These are phyloP conservation scores for Blepharisma undulans DNA, from an alignment of 169 alveolate genomes.

Conservation along the genomic window DNA sequence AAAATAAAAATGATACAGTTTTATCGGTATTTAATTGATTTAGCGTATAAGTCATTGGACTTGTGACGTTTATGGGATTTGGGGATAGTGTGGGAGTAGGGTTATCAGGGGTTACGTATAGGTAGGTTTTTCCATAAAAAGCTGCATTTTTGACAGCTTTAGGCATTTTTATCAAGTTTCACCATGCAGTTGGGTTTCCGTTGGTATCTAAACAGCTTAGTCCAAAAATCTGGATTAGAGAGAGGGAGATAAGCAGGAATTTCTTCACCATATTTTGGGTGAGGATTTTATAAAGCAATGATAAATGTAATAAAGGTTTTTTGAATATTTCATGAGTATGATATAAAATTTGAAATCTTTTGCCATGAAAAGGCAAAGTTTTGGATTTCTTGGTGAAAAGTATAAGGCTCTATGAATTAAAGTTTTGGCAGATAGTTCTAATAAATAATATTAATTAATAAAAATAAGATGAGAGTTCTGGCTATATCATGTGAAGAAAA, in stretches of 20 bases:
- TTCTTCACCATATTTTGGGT: neutral
- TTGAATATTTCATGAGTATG: too few relatives aligned
- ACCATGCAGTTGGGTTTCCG: conserved; percentile 1
- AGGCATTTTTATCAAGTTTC: neutral
- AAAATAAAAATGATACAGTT: neutral
- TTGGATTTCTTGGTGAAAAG: too few relatives aligned
- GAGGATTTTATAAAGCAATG: neutral
- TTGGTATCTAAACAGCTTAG: neutral
- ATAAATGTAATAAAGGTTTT: too few relatives aligned
- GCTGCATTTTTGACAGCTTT: neutral
- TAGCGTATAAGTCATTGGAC: neutral
- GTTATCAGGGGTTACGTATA: neutral
- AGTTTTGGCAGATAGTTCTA: too few relatives aligned
- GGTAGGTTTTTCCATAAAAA: conserved; percentile 5
- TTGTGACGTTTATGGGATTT: neutral
- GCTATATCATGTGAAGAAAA: too few relatives aligned
- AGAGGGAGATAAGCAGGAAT: neutral
- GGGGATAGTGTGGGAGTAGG: neutral
- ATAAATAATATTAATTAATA: too few relatives aligned
- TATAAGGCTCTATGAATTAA: too few relatives aligned
- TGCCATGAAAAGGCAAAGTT: too few relatives aligned
- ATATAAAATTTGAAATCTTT: too few relatives aligned
- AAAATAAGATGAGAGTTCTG: too few relatives aligned
- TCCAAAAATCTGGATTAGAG: neutral
- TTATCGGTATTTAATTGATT: neutral